These are phyloP conservation scores for Lactarius quietus DNA, from an alignment of 768 basidiomycete genomes.

Conservation along the genomic window DNA sequence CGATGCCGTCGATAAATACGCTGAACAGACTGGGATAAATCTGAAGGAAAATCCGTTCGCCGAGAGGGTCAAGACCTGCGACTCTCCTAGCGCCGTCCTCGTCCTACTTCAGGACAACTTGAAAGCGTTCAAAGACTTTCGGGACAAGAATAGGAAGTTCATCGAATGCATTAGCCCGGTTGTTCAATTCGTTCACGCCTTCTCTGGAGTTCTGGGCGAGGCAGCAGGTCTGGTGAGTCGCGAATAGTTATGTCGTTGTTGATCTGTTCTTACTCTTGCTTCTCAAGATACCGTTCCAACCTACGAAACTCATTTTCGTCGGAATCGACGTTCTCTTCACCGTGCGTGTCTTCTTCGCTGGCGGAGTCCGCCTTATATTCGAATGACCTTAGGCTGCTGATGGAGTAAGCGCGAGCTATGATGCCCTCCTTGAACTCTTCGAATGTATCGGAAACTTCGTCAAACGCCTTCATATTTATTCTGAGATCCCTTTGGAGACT, in stretches of 20 bases:
- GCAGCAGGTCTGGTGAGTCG: no score
- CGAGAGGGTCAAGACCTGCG: neutral
- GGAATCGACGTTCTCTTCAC: neutral
- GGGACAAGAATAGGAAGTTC: neutral
- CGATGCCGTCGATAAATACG: neutral
- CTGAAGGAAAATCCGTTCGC: neutral
- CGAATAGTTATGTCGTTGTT: no score
- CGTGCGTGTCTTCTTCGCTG: neutral
- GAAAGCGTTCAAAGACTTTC: neutral
- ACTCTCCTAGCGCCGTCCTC: neutral
- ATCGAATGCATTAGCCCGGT: neutral
- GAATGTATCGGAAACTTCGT: neutral
- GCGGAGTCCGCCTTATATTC: neutral
- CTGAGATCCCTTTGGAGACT: neutral
- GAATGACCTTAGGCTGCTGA: neutral
- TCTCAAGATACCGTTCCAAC: neutral
- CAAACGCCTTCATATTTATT: slow-evolving; percentile 2
- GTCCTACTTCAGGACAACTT: neutral
- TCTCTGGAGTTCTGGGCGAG: neutral
- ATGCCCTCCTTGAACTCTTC: neutral
- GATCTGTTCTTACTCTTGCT: neutral
- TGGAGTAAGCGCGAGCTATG: slow-evolving; percentile 6
- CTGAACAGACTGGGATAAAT: neutral
- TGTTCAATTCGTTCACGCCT: neutral
- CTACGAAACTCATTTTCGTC: neutral